phyloP scores from a whole-genome alignment of 2,329 filamentous ascomycete genomes.

The Cladophialophora immunda region DNA sequence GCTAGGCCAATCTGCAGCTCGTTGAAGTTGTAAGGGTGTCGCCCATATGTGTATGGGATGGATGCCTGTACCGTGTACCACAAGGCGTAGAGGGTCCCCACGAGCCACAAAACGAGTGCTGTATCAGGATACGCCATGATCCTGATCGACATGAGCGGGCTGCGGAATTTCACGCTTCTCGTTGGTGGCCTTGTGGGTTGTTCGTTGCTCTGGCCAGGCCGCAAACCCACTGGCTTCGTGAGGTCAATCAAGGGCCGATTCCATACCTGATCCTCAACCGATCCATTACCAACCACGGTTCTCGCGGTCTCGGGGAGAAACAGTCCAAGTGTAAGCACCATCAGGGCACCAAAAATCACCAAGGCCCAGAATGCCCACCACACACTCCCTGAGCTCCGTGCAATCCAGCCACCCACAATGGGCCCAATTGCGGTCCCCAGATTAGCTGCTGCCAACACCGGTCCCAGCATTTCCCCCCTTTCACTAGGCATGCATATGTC shows the following conservation, averaged over 20 bases:
- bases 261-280: too few relatives aligned
- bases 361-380: too few relatives aligned
- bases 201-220: too few relatives aligned
- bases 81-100: conserved; percentile 50
- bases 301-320: too few relatives aligned
- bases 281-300: too few relatives aligned
- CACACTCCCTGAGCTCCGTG: conserved; percentile 37
- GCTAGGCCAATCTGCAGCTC: conserved; percentile 53
- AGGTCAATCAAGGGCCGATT: too few relatives aligned
- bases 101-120: conserved; percentile 49
- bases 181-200: too few relatives aligned
- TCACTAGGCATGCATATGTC: conserved; percentile 53
- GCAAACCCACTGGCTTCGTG: too few relatives aligned
- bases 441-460: conserved; percentile 42
- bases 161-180: too few relatives aligned
- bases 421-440: conserved; percentile 60
- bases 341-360: too few relatives aligned
- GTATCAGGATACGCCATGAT: conserved; percentile 49
- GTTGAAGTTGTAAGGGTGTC: conserved; percentile 49
- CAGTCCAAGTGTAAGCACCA: too few relatives aligned
- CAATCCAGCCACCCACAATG: conserved; percentile 60
- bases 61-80: conserved; percentile 54
- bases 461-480: conserved; percentile 53
- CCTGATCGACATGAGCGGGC: too few relatives aligned
- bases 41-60: conserved; percentile 49